Evolutionary conservation across 768 basidiomycete species (phyloP).

Genomic region (Dentipellis fragilis): DNA sequence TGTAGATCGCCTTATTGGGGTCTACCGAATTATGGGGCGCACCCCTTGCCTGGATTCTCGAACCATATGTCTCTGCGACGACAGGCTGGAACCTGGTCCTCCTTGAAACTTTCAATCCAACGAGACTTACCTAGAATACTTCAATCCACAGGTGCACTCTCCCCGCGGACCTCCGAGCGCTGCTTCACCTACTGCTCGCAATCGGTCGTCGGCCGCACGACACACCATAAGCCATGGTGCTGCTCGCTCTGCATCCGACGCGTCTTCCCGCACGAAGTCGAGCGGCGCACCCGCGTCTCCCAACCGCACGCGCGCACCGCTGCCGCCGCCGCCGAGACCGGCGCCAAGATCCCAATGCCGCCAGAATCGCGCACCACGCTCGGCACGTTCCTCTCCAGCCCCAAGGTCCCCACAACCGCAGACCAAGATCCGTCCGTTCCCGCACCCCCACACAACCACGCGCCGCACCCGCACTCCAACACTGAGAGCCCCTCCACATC

Average conservation of each 20-base stretch:
- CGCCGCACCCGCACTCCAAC: not conserved
- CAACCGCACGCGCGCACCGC: constrained; percentile 7
- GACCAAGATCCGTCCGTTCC: too few relatives aligned
- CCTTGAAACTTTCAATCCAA: too few relatives aligned
- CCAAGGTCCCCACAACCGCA: not conserved
- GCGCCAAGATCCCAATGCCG: constrained; percentile 8
- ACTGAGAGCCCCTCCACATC: not conserved
- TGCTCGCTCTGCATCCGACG: constrained; percentile 27
- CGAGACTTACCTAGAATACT: not conserved
- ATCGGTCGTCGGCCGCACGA: constrained; percentile 19
- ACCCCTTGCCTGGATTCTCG: too few relatives aligned
- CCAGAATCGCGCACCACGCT: constrained; percentile 8
- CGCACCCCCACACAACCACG: too few relatives aligned
- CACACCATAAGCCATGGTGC: constrained; percentile 24
- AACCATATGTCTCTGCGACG: too few relatives aligned
- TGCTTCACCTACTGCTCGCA: constrained; percentile 28
- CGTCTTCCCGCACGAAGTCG: constrained; percentile 26
- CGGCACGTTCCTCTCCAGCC: constrained; percentile 23
- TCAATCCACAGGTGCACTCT: not conserved
- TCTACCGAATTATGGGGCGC: too few relatives aligned
- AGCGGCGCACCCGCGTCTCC: constrained; percentile 13
- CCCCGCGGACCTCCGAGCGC: constrained; percentile 20
- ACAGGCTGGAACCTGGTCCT: too few relatives aligned
- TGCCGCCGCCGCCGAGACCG: constrained; percentile 4
- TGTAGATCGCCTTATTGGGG: too few relatives aligned